These are phyloP conservation scores for Colletotrichum liaoningense DNA, from an alignment of 2,329 filamentous ascomycete species.

Conservation along the genomic window DNA sequence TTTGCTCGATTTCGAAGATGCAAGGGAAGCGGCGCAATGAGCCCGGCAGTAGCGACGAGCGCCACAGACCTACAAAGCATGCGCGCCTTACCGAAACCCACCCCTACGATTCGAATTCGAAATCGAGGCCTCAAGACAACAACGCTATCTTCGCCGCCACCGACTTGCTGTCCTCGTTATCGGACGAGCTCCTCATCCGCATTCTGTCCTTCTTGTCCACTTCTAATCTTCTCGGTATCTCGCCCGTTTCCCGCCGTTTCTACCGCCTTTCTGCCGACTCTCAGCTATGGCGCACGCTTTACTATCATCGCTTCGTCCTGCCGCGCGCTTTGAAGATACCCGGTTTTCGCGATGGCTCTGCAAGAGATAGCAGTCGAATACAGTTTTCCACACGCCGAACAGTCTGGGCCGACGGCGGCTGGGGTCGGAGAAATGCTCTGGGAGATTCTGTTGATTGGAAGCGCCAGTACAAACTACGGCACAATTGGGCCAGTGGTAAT, in stretches of 20 bases:
- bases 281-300: slow-evolving; percentile 91
- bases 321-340: slow-evolving; percentile 83
- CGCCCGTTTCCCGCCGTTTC: slow-evolving; percentile 80
- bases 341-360: slow-evolving; percentile 62
- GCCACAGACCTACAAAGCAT: background rate
- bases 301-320: slow-evolving; percentile 87
- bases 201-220: slow-evolving; percentile 83
- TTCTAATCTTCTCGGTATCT: slow-evolving; percentile 71
- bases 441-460: slow-evolving; percentile 83
- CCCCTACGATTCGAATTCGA: background rate
- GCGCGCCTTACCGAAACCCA: background rate
- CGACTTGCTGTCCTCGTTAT: slow-evolving; percentile 79
- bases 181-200: slow-evolving; percentile 88
- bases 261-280: slow-evolving; percentile 80
- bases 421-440: slow-evolving; percentile 59
- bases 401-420: slow-evolving; percentile 56
- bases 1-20: background rate
- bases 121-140: background rate
- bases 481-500: slow-evolving; percentile 90
- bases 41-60: background rate
- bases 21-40: slow-evolving; percentile 3
- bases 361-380: slow-evolving; percentile 48
- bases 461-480: slow-evolving; percentile 84
- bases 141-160: background rate
- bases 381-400: slow-evolving; percentile 57